Evolutionary conservation across 495 filamentous ascomycete genomes (phyloP).

Genomic region (Astrothelium macrocarpum): DNA sequence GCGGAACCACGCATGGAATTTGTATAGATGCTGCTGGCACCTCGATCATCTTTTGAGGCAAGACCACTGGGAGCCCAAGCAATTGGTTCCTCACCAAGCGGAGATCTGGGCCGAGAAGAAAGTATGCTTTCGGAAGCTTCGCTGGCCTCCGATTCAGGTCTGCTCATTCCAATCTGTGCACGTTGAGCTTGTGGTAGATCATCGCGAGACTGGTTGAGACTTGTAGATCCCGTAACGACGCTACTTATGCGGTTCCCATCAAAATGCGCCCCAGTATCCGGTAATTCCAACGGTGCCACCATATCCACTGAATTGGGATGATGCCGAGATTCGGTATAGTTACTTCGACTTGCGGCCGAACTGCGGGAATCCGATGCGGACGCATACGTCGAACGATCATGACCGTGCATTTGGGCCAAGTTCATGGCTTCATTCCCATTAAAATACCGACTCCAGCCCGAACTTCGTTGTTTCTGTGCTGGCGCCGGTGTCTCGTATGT

Average conservation of each 20-base stretch:
- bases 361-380: not conserved
- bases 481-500: not conserved
- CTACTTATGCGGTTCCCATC: constrained; percentile 1
- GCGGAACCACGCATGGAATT: not conserved
- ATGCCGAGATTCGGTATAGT: not conserved
- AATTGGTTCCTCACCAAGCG: not conserved
- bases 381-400: constrained; percentile 2
- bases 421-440: constrained; percentile 41
- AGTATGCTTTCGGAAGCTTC: not conserved
- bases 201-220: not conserved
- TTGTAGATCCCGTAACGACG: not conserved
- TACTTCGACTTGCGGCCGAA: not conserved
- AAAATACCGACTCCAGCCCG: constrained; percentile 56
- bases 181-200: constrained; percentile 1
- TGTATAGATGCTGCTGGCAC: not conserved
- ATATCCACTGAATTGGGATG: not conserved
- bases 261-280: not conserved
- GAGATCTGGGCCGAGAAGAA: not conserved
- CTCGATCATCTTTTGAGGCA: not conserved
- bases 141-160: not conserved
- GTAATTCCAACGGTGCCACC: not conserved
- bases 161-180: constrained; percentile 1
- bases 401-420: not conserved
- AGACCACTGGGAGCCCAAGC: not conserved
- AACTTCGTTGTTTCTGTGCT: constrained; percentile 36